Evolutionary conservation across 805 yeast species (phyloP).

Genomic region (Saturnispora besseyi): DNA sequence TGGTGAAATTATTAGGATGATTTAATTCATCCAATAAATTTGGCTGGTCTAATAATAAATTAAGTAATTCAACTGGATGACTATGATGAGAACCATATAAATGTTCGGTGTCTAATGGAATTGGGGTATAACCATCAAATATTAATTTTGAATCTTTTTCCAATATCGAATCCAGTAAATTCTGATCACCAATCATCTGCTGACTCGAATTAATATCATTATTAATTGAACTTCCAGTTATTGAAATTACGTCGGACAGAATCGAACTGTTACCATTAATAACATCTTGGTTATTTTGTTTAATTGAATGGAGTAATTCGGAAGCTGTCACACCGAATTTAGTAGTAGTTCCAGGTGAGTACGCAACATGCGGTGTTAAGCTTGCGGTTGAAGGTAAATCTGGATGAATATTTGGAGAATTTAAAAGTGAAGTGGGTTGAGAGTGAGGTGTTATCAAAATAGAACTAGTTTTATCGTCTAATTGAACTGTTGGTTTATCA

Average conservation of each 20-base stretch:
- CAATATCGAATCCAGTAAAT: background rate
- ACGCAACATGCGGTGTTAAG: slow-evolving; percentile 17
- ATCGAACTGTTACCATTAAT: background rate
- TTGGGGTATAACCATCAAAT: slow-evolving; percentile 3
- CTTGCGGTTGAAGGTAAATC: slow-evolving; percentile 12
- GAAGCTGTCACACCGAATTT: slow-evolving; percentile 26
- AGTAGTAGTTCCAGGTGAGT: slow-evolving; percentile 15
- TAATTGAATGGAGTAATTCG: slow-evolving; percentile 28
- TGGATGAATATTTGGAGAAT: background rate
- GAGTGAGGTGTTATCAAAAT: slow-evolving; percentile 3
- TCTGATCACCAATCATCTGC: slow-evolving; percentile 1
- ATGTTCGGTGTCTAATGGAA: background rate
- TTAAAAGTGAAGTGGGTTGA: background rate
- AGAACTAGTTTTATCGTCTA: slow-evolving; percentile 1
- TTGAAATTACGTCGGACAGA: slow-evolving; percentile 1
- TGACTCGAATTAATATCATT: background rate
- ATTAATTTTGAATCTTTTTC: background rate
- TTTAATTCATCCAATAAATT: slow-evolving; percentile 30
- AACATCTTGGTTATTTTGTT: slow-evolving; percentile 9
- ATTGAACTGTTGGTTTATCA: background rate
- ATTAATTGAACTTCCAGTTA: background rate
- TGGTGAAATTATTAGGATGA: slow-evolving; percentile 23
- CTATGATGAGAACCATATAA: slow-evolving; percentile 2
- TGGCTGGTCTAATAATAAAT: slow-evolving; percentile 29
- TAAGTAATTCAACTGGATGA: slow-evolving; percentile 19